Conservation (phyloP, 225 moss, liverwort and hornwort species). For the Bryoerythrophyllum caledonicum region DNA sequence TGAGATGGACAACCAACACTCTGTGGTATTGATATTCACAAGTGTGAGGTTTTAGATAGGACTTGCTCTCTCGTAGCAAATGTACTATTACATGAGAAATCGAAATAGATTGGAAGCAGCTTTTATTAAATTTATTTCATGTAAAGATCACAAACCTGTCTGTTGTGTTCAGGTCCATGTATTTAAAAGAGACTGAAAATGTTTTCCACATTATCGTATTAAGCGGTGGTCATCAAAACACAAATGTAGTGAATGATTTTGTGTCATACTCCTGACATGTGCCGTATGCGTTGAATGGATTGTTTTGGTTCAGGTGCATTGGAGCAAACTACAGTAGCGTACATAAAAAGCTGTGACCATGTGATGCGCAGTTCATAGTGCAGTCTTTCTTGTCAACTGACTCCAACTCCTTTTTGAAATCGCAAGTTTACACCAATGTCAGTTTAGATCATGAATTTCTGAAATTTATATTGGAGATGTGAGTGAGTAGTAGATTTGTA, state of each 20-base stretch:
- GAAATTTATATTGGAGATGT: no score
- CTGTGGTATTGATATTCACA: not conserved
- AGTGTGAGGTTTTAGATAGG: slow-evolving; percentile 4
- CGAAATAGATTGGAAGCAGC: not conserved
- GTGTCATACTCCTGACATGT: not conserved
- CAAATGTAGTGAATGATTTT: no score
- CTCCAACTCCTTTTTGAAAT: no score
- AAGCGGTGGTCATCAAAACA: no score
- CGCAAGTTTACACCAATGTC: no score
- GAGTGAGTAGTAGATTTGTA: no score
- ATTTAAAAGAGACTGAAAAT: not conserved
- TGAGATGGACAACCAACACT: not conserved
- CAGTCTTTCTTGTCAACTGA: no score
- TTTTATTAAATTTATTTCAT: not conserved
- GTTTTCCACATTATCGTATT: not conserved
- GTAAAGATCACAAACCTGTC: not conserved
- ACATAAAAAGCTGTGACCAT: not conserved
- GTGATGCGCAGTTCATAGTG: no score
- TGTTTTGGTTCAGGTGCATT: not conserved
- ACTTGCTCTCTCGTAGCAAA: not conserved
- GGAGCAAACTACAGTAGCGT: not conserved
- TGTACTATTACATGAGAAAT: slow-evolving; percentile 16
- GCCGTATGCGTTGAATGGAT: not conserved
- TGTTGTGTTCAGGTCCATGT: not conserved
- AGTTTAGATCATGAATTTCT: no score